Percentiles rank a stretch among this genome's conserved stretches.
These are phyloP conservation scores for Plasmodium billcollinsi DNA, from an alignment of 169 alveolate genomes.

Conservation along the genomic window DNA sequence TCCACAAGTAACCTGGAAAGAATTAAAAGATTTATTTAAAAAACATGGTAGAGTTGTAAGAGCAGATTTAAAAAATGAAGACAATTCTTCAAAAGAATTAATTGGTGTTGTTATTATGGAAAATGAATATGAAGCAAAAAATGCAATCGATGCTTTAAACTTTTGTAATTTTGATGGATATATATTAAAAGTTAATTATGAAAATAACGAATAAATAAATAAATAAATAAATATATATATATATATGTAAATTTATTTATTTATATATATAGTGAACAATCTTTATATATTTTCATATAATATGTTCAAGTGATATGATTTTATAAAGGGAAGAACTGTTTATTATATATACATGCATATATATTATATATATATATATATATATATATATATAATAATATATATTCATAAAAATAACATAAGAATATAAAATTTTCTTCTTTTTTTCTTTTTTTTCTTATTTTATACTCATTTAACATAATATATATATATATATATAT, in stretches of 20 bases:
- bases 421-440: too few species aligned
- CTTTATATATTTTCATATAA: constrained; percentile 4
- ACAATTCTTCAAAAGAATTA: constrained; percentile 35
- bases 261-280: not conserved
- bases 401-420: too few species aligned
- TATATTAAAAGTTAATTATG: constrained; percentile 56
- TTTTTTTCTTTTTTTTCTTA: too few species aligned
- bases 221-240: constrained; percentile 9
- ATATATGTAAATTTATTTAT: not conserved
- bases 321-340: not conserved
- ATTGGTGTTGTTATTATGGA: constrained; percentile 60
- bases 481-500: constrained; percentile 7
- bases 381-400: too few species aligned
- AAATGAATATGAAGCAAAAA: constrained; percentile 60
- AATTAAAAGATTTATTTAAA: constrained; percentile 84
- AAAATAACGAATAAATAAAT: constrained; percentile 17
- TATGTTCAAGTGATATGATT: too few species aligned
- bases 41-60: constrained; percentile 83
- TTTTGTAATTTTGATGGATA: constrained; percentile 67
- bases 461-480: not conserved
- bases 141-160: constrained; percentile 62
- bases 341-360: not conserved
- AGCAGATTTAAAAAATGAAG: constrained; percentile 71
- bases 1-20: constrained; percentile 81
- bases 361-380: too few species aligned